Evolutionary conservation across 139 green algal genomes (phyloP), one percentile per base, ranked within the genome.

Genomic region (Nannochloris sp.): DNA sequence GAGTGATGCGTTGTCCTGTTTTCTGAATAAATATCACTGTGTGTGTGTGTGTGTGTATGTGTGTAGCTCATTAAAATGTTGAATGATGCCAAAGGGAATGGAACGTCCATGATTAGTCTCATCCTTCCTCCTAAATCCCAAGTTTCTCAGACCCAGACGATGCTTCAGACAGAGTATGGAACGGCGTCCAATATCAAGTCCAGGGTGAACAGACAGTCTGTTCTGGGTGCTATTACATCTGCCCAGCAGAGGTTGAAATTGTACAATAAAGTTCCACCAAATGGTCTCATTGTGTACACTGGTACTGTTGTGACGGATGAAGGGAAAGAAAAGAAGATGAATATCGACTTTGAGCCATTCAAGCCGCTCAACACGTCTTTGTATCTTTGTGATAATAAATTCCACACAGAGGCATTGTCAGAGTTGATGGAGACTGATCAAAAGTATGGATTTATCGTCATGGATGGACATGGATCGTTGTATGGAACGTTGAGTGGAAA

Each of bases 291-390:
- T 10, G 62, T 99, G 5, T 99, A 98, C 84, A 97, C 90, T 15
- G 93, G 93, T 46, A 97, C 86, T 5, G 87, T 99, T 50, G 63
- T 99, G 67, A 99, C 93, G 12, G 93, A 99, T 7, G 94, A 99
- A 40, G 94, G 94, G 62, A 99, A 99, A 81, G 91, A 97, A 73
- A 94, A 93, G 75, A 97, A 96, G 72, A 75, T 99, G 53, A 99
- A 96, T 75, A 96, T 99, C 40, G 93, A 99, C 75, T 99, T 99
- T 75, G 93, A 99, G 83, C 93, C 93, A n/a, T 99, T 99, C 87
- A 99, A 99, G 75, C 87, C 93, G 50, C 98, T 99, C 89, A 99
- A 99, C 85, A 98, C 94, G 8, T 97, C 89, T 2, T 78, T 99
- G 21, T 99, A 99, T 81, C 79, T 99, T 25, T 99, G 93, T 74